phyloP scores from a whole-genome alignment of 2,329 filamentous ascomycete species.

The Cladosporium velox region DNA sequence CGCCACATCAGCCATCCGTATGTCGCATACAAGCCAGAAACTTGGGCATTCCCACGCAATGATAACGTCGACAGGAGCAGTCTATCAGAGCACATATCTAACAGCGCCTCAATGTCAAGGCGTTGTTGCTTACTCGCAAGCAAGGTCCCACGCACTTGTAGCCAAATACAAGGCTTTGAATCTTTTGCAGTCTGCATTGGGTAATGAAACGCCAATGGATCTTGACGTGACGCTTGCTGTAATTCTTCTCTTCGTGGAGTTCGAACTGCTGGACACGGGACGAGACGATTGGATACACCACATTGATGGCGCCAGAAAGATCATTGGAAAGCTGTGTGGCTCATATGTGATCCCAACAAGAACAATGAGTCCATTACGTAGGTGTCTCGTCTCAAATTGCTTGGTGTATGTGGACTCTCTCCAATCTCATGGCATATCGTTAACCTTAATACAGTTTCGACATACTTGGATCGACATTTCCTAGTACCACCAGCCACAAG shows the following conservation, averaged over 20 bases:
- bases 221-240: slow-evolving; percentile 49
- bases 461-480: slow-evolving; percentile 17
- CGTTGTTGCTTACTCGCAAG: background rate
- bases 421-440: background rate
- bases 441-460: slow-evolving; percentile 10
- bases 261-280: slow-evolving; percentile 54
- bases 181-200: slow-evolving; percentile 8
- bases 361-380: slow-evolving; percentile 38
- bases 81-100: background rate
- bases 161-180: slow-evolving; percentile 13
- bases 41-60: slow-evolving; percentile 23
- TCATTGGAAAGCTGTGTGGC: slow-evolving; percentile 45
- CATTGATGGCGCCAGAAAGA: slow-evolving; percentile 52
- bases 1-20: slow-evolving; percentile 52
- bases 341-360: slow-evolving; percentile 30
- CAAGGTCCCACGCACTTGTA: background rate
- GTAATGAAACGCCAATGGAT: slow-evolving; percentile 31
- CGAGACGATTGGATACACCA: slow-evolving; percentile 55
- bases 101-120: background rate
- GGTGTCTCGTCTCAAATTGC: slow-evolving; percentile 40
- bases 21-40: slow-evolving; percentile 43
- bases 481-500: background rate
- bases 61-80: background rate
- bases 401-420: slow-evolving; percentile 32
- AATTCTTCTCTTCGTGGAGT: slow-evolving; percentile 52